Evolutionary conservation across 2,329 filamentous ascomycete species (phyloP), one percentile per base, ranked within the genome.

Genomic region (Scedosporium minutisporum): DNA sequence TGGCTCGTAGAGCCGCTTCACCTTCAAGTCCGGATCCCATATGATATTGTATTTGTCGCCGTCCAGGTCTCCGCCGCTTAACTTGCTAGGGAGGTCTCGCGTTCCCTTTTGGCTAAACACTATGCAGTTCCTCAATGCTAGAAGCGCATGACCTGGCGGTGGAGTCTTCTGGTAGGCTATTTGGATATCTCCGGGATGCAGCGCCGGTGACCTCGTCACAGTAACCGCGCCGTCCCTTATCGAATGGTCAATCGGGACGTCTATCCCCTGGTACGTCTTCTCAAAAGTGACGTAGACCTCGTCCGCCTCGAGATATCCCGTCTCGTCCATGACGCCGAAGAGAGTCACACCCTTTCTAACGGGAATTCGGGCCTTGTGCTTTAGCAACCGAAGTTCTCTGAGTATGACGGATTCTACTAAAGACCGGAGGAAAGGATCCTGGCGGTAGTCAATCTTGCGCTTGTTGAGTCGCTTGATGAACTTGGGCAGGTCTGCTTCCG

Each of bases 301-400:
- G 1, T 82, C 82, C 68, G 90, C 86, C 9, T 80, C 66, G 0
- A 96, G 77, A 42, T 80, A 82, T 0, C 83, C 84, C 0, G 89
- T 91, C 72, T 96, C 91, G 65, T 96, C 91, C 84, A 95, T 89
- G 60, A 96, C 80, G 0, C 91, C 91, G 67, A 91, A 92, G 0
- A 96, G 78, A 0, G 90, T 92, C n/a, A 87, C 81, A 0, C 89
- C 91, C 16, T 87, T 72, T 0, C 81, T 73, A 0, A 96, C 82
- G 0, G 84, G 87, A 41, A 96, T 95, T 1, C 90, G 84, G 0
- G 89, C 85, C 62, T 87, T 88, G 73, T 95, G 86, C 71, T 96
- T 96, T 44, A 96, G 75, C 29, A 89, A 79, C 3, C 90, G 83
- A 3, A 96, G 76, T 66, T 89, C 87, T 1, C 82, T 77, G n/a